Percentiles rank a stretch among this genome's conserved stretches.
These are phyloP conservation scores for Rhodotorula sp. DNA, from an alignment of 1,284 basidiomycete species.

Conservation along the genomic window DNA sequence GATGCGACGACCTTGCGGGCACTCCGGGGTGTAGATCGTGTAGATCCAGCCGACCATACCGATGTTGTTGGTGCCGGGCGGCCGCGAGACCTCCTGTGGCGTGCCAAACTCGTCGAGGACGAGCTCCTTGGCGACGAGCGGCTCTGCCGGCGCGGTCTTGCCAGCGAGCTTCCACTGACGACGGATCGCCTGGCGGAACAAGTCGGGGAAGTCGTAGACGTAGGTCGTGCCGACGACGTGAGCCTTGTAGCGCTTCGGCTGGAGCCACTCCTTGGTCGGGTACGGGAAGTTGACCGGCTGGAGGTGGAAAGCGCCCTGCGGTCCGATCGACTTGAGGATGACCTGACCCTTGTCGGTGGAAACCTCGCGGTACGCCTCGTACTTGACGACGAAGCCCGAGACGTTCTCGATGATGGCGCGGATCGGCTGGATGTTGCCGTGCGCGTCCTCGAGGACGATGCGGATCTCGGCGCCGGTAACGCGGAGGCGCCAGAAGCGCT, in stretches of 20 bases:
- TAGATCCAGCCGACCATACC: constrained; percentile 99
- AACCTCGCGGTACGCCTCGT: constrained; percentile 98
- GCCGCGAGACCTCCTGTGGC: constrained; percentile 82
- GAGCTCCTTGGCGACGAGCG: constrained; percentile 81
- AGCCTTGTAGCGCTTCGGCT: constrained; percentile 99
- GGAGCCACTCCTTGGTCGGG: constrained; percentile 96
- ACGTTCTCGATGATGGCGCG: constrained; percentile 98
- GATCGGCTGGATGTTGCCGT: constrained; percentile 90
- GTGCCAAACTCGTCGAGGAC: constrained; percentile 91
- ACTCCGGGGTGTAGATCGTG: constrained; percentile 90
- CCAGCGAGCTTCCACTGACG: constrained; percentile 84
- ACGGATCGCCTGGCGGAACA: constrained; percentile 94
- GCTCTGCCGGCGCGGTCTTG: constrained; percentile 64
- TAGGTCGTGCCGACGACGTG: constrained; percentile 98
- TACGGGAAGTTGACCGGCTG: constrained; percentile 90
- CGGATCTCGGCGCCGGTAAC: constrained; percentile 98
- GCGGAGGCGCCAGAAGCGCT: constrained; percentile 94
- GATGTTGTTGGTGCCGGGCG: constrained; percentile 88
- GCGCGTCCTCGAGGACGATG: constrained; percentile 86
- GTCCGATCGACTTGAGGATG: constrained; percentile 91
- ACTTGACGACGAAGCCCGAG: constrained; percentile 97
- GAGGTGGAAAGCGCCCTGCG: constrained; percentile 83
- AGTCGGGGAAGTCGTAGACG: constrained; percentile 95
- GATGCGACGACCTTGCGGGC: constrained; percentile 78
- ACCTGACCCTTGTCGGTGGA: constrained; percentile 89